Base-by-base conservation (phyloP, 371 early-diverging fungal genomes). In the Syncephalastrum racemosum region DNA sequence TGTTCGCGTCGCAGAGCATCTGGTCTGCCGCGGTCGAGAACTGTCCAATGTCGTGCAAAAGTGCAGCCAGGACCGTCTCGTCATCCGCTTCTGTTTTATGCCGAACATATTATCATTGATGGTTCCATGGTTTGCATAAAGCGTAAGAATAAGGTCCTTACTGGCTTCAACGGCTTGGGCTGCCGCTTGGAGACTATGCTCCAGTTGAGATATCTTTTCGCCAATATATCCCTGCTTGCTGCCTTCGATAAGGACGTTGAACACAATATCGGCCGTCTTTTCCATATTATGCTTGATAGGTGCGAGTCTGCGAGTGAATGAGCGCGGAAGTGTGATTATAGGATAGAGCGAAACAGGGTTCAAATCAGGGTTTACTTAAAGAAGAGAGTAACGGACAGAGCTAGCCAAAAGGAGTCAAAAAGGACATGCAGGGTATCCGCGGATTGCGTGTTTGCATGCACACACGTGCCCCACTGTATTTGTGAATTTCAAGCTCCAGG, bases 21-120 rank as follows among this genome's bases (percentile, higher is more conserved):
- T 73, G 71, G 45, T 75, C 71, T 10, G 58, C 49, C 14, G 73
- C 66, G 13, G 77, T 67, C 31, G 77, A 66, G 45, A 82, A 81
- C 39, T 81, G 83, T 24, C 83, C 83, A 62, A 82, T 79, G 46
- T 82, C 83, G 57, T 81, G 83, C 23, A 82, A 68, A 10, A 82
- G 61, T 15, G 81, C 80, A 10, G 79, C 83, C 15, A 82, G 41
- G 14, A 81, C 63, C 2, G 78, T 74, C 54, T 81, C 83, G 16
- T 79, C 71, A 40, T 81, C 83, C 3, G 81, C 76, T 18, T 61
- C 67, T 55, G 51, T 8, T 31, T 31, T 25, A 4, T 5, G 2
- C 15, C 1, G 4, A 19, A 56, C 15, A 31, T 8, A 13, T 8
- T 20, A 18, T 42, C 44, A 36, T 14, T 40, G 4, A 46, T 23